These are phyloP conservation scores for Saccharomycopsis sp. DNA, from an alignment of 805 yeast genomes.

Conservation along the genomic window DNA sequence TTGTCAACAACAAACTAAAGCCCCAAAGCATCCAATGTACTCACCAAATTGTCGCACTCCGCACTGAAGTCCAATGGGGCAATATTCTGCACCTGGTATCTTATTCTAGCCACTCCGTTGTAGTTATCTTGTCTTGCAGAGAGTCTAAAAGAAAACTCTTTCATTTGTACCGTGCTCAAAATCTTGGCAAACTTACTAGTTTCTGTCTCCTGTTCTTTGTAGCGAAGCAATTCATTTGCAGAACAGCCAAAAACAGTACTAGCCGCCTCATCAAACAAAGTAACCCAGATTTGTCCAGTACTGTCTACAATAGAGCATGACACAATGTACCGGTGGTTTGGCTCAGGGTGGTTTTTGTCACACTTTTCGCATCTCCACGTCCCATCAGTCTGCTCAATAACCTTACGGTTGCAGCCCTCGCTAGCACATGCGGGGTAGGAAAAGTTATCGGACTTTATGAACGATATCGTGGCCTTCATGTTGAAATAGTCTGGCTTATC, in stretches of 20 bases:
- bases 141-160: slow-evolving; percentile 67
- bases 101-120: slow-evolving; percentile 67
- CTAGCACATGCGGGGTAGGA: slow-evolving; percentile 85
- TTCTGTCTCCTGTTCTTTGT: slow-evolving; percentile 37
- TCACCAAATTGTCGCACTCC: slow-evolving; percentile 55
- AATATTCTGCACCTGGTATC: slow-evolving; percentile 60
- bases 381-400: slow-evolving; percentile 63
- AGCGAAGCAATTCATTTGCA: slow-evolving; percentile 49
- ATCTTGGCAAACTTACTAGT: slow-evolving; percentile 38
- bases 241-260: slow-evolving; percentile 53
- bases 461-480: slow-evolving; percentile 67
- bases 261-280: slow-evolving; percentile 84
- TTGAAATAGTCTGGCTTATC: slow-evolving; percentile 78
- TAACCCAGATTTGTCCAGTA: slow-evolving; percentile 80
- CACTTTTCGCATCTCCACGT: slow-evolving; percentile 94
- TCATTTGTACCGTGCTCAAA: slow-evolving; percentile 49
- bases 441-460: slow-evolving; percentile 65
- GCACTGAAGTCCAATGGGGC: slow-evolving; percentile 46
- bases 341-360: slow-evolving; percentile 58
- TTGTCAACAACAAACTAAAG: too few relatives aligned
- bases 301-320: slow-evolving; percentile 72
- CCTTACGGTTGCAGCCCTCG: slow-evolving; percentile 78
- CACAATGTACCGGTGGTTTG: slow-evolving; percentile 73
- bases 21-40: slow-evolving; percentile 31
- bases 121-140: slow-evolving; percentile 81